A percentile compares a stretch with the other conserved stretches of the same genome.
Conservation (phyloP, 2,329 filamentous ascomycete species). For the Aspergillus pseudoviridinutans region DNA sequence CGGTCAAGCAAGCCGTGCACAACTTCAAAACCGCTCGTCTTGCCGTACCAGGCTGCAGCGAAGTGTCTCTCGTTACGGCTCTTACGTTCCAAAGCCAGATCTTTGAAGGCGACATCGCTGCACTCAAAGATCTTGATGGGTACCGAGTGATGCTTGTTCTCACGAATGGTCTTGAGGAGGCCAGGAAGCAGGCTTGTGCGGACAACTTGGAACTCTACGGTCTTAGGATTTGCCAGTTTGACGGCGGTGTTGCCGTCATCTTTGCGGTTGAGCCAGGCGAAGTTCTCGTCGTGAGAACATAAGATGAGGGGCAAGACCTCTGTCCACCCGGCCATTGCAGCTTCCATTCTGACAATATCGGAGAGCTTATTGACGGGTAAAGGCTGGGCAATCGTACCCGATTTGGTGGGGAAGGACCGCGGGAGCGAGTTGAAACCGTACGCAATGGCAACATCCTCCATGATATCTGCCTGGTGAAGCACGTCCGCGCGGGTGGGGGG, state of each 20-base stretch:
- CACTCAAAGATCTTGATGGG: slow-evolving; percentile 93
- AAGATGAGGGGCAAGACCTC: slow-evolving; percentile 96
- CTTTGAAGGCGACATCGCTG: slow-evolving; percentile 89
- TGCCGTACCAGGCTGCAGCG: slow-evolving; percentile 92
- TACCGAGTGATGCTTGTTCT: slow-evolving; percentile 84
- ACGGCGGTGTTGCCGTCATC: slow-evolving; percentile 82
- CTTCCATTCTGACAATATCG: slow-evolving; percentile 84
- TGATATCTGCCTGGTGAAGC: slow-evolving; percentile 93
- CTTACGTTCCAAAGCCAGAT: slow-evolving; percentile 73
- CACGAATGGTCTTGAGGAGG: slow-evolving; percentile 85
- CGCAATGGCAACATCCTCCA: slow-evolving; percentile 96
- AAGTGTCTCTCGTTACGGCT: slow-evolving; percentile 92
- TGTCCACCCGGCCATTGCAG: slow-evolving; percentile 91
- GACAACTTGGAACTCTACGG: slow-evolving; percentile 87
- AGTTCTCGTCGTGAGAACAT: slow-evolving; percentile 98
- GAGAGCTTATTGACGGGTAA: slow-evolving; percentile 89
- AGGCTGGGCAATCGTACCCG: slow-evolving; percentile 79
- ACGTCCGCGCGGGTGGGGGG: slow-evolving; percentile 91
- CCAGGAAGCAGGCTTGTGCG: slow-evolving; percentile 82
- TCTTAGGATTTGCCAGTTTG: slow-evolving; percentile 87
- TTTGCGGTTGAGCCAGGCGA: slow-evolving; percentile 85
- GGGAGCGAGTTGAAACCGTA: slow-evolving; percentile 98
- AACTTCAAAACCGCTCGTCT: slow-evolving; percentile 89
- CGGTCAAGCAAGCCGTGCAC: slow-evolving; percentile 93
- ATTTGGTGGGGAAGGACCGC: slow-evolving; percentile 78